Base-by-base conservation (phyloP, 2,329 filamentous ascomycete species). In the Diplocarpon mali region DNA sequence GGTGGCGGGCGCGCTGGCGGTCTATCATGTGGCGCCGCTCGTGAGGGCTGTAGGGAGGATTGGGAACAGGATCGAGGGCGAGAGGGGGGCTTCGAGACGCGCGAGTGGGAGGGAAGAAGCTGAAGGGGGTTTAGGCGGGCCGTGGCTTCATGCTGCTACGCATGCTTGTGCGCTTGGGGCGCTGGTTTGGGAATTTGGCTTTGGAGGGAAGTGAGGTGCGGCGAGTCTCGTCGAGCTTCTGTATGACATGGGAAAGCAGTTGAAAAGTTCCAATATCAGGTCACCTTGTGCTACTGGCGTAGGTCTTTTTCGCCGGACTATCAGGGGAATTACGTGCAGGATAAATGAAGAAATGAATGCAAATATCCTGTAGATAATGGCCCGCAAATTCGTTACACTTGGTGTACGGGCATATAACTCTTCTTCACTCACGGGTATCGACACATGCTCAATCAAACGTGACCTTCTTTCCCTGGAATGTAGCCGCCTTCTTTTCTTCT, bases 401-500 rank as follows among this genome's bases (percentile, higher is more conserved):
- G 11, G 30, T 32, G 30, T 32, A 9, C n/a, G n/a, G 4, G 30
- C 20, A 4, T 24, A 7, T 24, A 32, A 9, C 13, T 37, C 16
- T 24, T 29, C 14, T 36, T 42, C 24, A 36, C 36, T 46, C 44
- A 38, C 42, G 52, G 47, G 49, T 50, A 50, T 48, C 45, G 34
- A 32, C 17, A 31, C 16, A 16, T 15, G 17, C 35, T 57, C 44
- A 75, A 58, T 78, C 74, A 63, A 79, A 80, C 15, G 67, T 68
- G 44, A 80, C 72, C 62, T 79, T 79, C 50, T 68, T 71, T 40
- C 75, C 75, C 44, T 69, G 57, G 59, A 78, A 80, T 16, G 65
- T 63, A 16, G 68, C 69, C 37, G 68, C 69, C 56, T 71, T 68
- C 50, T 71, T 65, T 48, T 65, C 65, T 53, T 78, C 74, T 62